Base-by-base conservation (phyloP, 805 yeast genomes). In the Novakomyces olei region DNA sequence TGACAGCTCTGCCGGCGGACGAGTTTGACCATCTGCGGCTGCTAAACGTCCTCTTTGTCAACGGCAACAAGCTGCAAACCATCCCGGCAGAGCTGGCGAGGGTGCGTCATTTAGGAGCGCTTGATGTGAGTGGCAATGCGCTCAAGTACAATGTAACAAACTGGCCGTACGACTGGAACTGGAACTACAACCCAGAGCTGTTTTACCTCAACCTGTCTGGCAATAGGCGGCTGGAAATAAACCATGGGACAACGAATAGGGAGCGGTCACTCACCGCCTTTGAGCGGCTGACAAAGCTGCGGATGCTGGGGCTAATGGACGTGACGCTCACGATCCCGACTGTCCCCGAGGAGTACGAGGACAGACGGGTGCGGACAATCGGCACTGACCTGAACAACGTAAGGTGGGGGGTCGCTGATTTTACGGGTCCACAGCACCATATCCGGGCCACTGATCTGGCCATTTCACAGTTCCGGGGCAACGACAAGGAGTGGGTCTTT, bases 151-250 rank as follows among this genome's bases (percentile, higher is more conserved):
- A 88, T 44, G 80, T 85, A 35, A 75, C 88, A 3, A 88, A 88
- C 50, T 78, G 81, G 65, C 91, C 88, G 10, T 85, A 79, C 47
- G 98, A 88, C 49, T 88, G 96, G 95, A 88, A 80, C 53, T 88
- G 98, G 40, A 72, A 75, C 44, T 72, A 71, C 58, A 88, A 88
- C 47, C 58, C 64, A 34, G 67, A 69, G 27, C 58, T 88, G 50
- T 69, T 62, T 42, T 81, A 75, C 44, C 63, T 88, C 48, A 88
- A 85, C 49, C 72, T 88, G 36, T 80, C 95, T 0, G 95, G 95
- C 25, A 88, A 88, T 48, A 75, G 76, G 47, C 64, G 94, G 40
- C 69, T 88, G 40, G 96, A 88, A 47, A 83, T 88, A 44, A 76
- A 72, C 46, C 56, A 58, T 32, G 58, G 66, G 34, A 19, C 37